A percentile compares a stretch with the other conserved stretches of the same genome.
These are phyloP conservation scores for Rhizoclosmatium globosum DNA, from an alignment of 192 early-diverging fungal species.

Conservation along the genomic window DNA sequence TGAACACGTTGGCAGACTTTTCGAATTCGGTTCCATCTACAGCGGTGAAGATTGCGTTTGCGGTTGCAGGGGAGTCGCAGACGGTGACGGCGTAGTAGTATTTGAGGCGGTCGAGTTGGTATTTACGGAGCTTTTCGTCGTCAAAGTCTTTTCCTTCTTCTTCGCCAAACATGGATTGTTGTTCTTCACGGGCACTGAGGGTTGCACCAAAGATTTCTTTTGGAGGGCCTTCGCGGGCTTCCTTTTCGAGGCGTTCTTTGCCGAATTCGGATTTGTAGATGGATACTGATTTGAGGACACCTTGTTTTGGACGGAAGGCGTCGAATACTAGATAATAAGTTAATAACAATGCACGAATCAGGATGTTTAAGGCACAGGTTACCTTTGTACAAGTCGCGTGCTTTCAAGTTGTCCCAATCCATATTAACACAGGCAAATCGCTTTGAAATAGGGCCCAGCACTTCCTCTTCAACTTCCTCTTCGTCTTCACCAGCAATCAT, in stretches of 20 bases:
- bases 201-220: constrained; percentile 69
- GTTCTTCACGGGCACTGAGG: constrained; percentile 40
- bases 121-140: constrained; percentile 80
- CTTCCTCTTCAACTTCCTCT: constrained; percentile 19
- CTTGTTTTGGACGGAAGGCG: constrained; percentile 77
- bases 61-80: constrained; percentile 86
- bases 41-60: constrained; percentile 75
- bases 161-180: constrained; percentile 50
- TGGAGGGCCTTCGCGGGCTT: constrained; percentile 81
- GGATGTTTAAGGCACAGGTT: background rate
- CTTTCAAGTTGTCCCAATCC: constrained; percentile 93
- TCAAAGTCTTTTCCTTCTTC: constrained; percentile 83
- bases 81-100: constrained; percentile 97
- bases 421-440: constrained; percentile 90
- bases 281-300: constrained; percentile 75
- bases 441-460: constrained; percentile 44
- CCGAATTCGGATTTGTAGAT: constrained; percentile 93
- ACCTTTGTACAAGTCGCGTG: constrained; percentile 7
- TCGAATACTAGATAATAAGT: constrained; percentile 68
- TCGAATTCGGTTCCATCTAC: constrained; percentile 97
- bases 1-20: constrained; percentile 89
- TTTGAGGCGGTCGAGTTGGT: constrained; percentile 87
- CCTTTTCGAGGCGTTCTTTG: constrained; percentile 75
- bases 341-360: background rate
- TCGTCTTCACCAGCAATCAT: constrained; percentile 56